Conservation (phyloP, 345 rosid genomes). For the Rhodamnia argentea region DNA sequence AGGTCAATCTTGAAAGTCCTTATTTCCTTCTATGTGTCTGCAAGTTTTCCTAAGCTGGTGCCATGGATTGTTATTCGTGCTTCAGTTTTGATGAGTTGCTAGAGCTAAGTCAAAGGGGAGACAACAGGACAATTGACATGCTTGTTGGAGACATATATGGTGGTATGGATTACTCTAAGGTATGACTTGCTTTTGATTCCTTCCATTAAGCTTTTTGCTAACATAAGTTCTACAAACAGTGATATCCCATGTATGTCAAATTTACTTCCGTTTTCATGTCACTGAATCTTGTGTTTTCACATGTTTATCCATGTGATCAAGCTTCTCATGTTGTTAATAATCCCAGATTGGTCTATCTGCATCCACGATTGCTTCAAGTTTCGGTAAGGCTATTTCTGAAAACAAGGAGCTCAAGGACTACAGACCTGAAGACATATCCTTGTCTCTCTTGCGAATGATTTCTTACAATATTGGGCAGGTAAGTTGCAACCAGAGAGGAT, state of each 20-base stretch:
- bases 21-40: background rate
- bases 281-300: background rate
- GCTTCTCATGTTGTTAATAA: background rate
- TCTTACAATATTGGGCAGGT: conserved; percentile 99
- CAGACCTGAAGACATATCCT: conserved; percentile 93
- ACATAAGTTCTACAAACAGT: background rate
- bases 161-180: conserved; percentile 93
- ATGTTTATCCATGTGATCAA: background rate
- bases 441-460: conserved; percentile 96
- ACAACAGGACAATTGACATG: conserved; percentile 90
- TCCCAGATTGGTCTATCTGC: conserved; percentile 92
- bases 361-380: conserved; percentile 97
- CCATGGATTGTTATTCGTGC: background rate
- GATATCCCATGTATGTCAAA: background rate
- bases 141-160: conserved; percentile 99
- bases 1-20: conserved; percentile 34
- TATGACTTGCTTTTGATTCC: conserved; percentile 6
- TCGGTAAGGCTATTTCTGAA: conserved; percentile 92
- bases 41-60: background rate
- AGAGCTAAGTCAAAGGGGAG: conserved; percentile 95
- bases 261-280: background rate
- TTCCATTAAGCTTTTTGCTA: background rate
- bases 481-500: conserved; percentile 3
- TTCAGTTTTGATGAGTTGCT: conserved; percentile 87
- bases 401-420: conserved; percentile 87